Evolutionary conservation across 169 alveolate species (phyloP).

Genomic region (Sarcocystis neurona): DNA sequence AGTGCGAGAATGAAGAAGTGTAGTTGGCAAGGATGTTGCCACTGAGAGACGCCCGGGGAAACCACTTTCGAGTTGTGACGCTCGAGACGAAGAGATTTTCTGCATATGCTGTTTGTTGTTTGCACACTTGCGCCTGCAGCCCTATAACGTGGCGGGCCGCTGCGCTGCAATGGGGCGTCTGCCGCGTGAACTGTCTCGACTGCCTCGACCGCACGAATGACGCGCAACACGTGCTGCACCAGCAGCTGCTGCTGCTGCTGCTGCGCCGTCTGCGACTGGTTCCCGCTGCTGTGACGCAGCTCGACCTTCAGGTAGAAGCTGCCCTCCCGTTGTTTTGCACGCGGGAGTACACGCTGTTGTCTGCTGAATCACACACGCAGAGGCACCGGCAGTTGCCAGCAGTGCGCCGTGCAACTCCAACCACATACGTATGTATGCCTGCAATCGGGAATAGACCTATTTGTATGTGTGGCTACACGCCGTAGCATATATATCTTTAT

Average conservation of each 20-base stretch:
- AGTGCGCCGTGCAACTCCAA: no score
- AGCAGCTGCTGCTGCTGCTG: not conserved
- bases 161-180: slow-evolving; percentile 85
- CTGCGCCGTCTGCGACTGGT: slow-evolving; percentile 5
- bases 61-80: not conserved
- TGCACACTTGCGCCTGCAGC: no score
- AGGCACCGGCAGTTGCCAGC: not conserved
- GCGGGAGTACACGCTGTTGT: no score
- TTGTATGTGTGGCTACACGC: not conserved
- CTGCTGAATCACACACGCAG: not conserved
- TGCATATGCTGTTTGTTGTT: not conserved
- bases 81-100: not conserved
- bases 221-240: slow-evolving; percentile 40
- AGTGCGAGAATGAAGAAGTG: no score
- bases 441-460: not conserved
- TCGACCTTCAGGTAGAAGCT: not conserved
- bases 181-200: slow-evolving; percentile 96
- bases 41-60: not conserved
- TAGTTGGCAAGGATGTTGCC: not conserved
- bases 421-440: not conserved
- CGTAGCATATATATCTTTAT: no score
- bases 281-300: not conserved
- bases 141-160: not conserved
- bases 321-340: not conserved
- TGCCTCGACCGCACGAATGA: slow-evolving; percentile 96